Base-by-base conservation (phyloP, 2,329 filamentous ascomycete species). In the Fusarium falciforme region DNA sequence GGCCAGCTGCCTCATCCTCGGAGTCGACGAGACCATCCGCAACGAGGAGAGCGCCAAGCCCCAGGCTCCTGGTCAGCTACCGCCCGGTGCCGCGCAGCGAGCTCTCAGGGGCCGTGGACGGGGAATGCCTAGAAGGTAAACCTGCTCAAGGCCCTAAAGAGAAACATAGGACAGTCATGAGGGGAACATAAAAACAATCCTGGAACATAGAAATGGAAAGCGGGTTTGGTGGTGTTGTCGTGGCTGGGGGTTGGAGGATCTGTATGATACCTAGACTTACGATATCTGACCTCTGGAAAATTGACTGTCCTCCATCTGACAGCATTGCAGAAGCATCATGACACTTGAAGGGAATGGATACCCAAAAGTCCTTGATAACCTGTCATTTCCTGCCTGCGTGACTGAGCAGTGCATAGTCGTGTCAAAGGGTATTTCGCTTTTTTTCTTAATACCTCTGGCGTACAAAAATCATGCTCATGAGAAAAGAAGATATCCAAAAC, bases 21-120 rank as follows among this genome's bases (percentile, higher is more conserved):
- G 94, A 78, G 96, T 99, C 66, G 96, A 99, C 81, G 96, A 99
- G 90, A 99, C 96, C 36, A 98, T 99, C 85, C 95, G 92, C 85
- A 99, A 99, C 85, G 94, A 99, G 87, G 95, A 98, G 87, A 97
- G 94, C 79, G 89, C 92, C 78, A 88, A 91, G 83, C 93, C 95
- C 27, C 94, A 97, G 83, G 94, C 91, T 10, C 96, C 96, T 0
- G 89, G 91, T 65, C 89, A 93, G 83, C 86, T 95, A 76, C 93
- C 93, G 6, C 92, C 92, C 1, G 93, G 93, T 76, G 95, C 96
- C 25, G 95, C 96, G 12, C 96, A 98, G 87, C 89, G 96, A 80
- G 96, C 95, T 47, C 85, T 98, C 76, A 89, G 95, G 72, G 94
- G 93, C 69, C 88, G 94, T 77, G 95, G 95, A 73, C 91, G 94